Evolutionary conservation across 257 asterid genomes (phyloP), one percentile per base, ranked within the genome.

Genomic region (Anisodus tanguticus): DNA sequence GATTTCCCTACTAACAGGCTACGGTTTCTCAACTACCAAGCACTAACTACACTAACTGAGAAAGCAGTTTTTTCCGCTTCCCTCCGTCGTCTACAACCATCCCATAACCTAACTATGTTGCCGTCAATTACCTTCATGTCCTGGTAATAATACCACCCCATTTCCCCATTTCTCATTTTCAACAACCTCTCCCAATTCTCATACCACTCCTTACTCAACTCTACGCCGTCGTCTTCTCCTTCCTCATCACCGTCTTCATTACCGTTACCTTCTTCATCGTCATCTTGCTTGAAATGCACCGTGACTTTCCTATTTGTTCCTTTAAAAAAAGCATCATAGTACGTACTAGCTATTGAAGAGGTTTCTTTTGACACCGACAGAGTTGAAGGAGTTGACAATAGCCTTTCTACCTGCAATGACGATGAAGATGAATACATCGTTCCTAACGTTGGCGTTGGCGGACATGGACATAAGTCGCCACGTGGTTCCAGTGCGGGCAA

Each of bases 101-200:
- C 95, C 98, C 98, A 94, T 88, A 94, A 72, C 85, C 94, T 87
- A 78, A 94, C 98, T 81, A 94, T 93, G 78, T 78, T 91, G 58
- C 97, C 97, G 78, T 92, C 85, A 19, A 93, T 53, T 88, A 82
- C 88, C 85, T 87, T 86, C 89, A 88, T 72, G 79, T 93, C 95
- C 64, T 90, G 97, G 86, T 90, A 85, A 81, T 79, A 80, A 82
- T 90, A 88, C 92, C 91, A 94, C 17, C 92, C 92, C 92, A 85
- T 82, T 58, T 90, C 90, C 87, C 93, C 91, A 87, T 84, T 90
- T 83, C 90, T 90, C 89, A 92, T 35, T 80, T 39, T 85, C 89
- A 90, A 80, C 86, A 45, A 67, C 72, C 55, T 83, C 85, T 89
- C 93, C 92, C 91, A 90, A 58, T 83, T 31, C 35, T 31, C 88